Evolutionary conservation across 495 filamentous ascomycete genomes (phyloP).

Genomic region (Mytilinidion resinicola): DNA sequence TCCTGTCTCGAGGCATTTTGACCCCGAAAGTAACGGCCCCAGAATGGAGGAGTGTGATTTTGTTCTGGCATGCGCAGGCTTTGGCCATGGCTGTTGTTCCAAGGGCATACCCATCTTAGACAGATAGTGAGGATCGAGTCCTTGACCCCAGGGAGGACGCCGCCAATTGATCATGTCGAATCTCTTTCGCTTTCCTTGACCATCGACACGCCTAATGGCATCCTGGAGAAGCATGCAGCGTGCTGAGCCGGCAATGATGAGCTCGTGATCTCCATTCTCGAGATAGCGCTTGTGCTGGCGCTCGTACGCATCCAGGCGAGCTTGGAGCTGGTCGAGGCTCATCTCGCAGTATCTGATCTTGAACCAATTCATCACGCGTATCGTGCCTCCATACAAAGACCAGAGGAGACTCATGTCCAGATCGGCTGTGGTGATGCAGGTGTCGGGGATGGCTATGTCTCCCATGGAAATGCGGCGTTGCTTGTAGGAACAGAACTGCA

Average conservation of each 20-base stretch:
- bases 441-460: background rate
- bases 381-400: background rate
- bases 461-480: background rate
- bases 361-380: background rate
- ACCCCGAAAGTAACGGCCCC: no score
- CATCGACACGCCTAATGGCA: background rate
- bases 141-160: background rate
- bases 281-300: background rate
- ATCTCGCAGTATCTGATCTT: slow-evolving; percentile 1
- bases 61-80: no score
- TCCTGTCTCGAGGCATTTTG: no score
- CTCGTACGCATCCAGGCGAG: background rate
- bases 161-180: background rate
- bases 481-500: background rate
- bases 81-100: no score
- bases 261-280: background rate
- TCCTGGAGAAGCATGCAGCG: background rate
- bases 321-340: background rate
- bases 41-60: no score
- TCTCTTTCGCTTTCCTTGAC: background rate
- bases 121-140: background rate
- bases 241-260: background rate
- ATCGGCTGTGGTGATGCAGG: background rate
- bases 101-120: background rate
- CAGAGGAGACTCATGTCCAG: slow-evolving; percentile 2